Evolutionary conservation across 2,329 filamentous ascomycete genomes (phyloP).

Genomic region (Clarireedia homoeocarpa): DNA sequence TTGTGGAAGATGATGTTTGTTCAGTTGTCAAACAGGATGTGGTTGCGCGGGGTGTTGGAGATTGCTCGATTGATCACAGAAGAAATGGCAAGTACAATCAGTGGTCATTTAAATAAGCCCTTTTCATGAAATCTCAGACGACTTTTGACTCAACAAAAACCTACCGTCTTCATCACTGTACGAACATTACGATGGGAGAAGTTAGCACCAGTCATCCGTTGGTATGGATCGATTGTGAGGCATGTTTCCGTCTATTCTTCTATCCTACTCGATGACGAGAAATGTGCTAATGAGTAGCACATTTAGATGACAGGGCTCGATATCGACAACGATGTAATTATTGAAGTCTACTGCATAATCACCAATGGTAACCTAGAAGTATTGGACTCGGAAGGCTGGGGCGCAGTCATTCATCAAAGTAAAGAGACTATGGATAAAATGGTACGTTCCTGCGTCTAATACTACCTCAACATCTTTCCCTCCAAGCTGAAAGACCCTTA

Average conservation of each 20-base stretch:
- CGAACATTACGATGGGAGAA: constrained; percentile 1
- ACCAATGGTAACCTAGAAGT: constrained; percentile 73
- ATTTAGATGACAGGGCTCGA: constrained; percentile 91
- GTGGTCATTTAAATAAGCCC: no score
- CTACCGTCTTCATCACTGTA: no score
- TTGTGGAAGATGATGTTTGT: no score
- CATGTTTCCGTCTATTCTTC: background rate
- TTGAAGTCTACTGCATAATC: constrained; percentile 88
- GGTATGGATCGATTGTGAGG: constrained; percentile 14
- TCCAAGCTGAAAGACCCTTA: background rate
- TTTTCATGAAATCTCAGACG: no score
- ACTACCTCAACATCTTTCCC: background rate
- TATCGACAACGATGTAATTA: constrained; percentile 69
- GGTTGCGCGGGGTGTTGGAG: background rate
- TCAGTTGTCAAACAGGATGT: background rate
- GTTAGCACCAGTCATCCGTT: constrained; percentile 8
- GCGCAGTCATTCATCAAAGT: constrained; percentile 68
- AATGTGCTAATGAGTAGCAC: background rate
- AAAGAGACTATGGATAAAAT: constrained; percentile 66
- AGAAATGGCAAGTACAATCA: background rate
- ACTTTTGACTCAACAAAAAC: no score
- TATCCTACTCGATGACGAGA: constrained; percentile 7
- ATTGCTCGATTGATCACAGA: background rate
- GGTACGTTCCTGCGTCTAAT: constrained; percentile 26
- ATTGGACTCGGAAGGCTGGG: constrained; percentile 70